Base-by-base conservation (phyloP, 345 rosid genomes). In the Excoecaria agallocha region DNA sequence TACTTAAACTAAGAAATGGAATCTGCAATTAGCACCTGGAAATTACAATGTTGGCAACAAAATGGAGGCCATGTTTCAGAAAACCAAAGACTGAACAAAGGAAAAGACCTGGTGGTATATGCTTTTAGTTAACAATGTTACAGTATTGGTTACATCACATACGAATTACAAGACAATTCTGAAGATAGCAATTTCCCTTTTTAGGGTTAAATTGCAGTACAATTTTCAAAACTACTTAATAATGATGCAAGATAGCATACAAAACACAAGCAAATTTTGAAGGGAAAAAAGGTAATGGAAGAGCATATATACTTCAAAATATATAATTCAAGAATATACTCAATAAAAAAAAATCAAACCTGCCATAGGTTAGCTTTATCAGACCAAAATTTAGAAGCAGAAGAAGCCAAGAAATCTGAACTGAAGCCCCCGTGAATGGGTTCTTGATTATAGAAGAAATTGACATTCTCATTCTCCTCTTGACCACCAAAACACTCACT, bases 351-450 rank as follows among this genome's bases (percentile, higher is more conserved):
- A 60, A 13, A 49, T 17, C 76, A 69, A 57, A 89, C 93, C 93
- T 87, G 93, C 87, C 90, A 89, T 19, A 79, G 79, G 76, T 43
- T 73, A 48, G 91, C 71, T 72, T 79, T 82, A 62, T 89, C 91
- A 35, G 86, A 74, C 91, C 91, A 87, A 70, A 86, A 82, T 80
- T 84, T 87, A 64, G 93, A 81, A 72, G 87, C 87, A 43, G 89
- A 83, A 72, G 87, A 80, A 22, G 62, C 37, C 73, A 86, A 74
- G 54, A 85, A 77, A 61, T 91, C 88, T 5, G 89, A 71, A 76
- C 73, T 66, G 66, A 84, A 77, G 30, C 82, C 81, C 22, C 81
- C 81, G 48, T 25, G 41, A 52, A 35, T 52, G 8, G 51, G 66
- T 4, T 69, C 74, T 46, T 45, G 79, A 54, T 59, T 56, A 16